Evolutionary conservation across 177 flowering plant genomes (phyloP).

Genomic region (Vitis hybrid): DNA sequence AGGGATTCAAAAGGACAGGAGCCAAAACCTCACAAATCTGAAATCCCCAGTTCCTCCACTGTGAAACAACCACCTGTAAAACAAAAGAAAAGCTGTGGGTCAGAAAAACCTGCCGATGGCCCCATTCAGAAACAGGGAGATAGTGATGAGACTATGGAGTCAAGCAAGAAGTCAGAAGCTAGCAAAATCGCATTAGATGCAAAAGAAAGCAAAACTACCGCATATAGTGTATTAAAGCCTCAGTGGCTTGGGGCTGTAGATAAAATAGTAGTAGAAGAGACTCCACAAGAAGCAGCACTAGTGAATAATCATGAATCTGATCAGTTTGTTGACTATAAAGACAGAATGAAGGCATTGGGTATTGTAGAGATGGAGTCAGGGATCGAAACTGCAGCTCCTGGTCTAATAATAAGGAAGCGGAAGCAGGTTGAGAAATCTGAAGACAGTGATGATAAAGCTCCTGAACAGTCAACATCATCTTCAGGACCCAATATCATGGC

Average conservation of each 20-base stretch:
- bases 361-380: conserved; percentile 26
- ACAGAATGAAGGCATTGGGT: conserved; percentile 54
- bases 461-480: conserved; percentile 34
- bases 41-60: conserved; percentile 18
- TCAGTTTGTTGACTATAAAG: conserved; percentile 83
- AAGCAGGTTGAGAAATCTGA: conserved; percentile 51
- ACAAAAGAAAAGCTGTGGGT: conserved; percentile 24
- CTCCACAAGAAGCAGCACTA: conserved; percentile 25
- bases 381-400: conserved; percentile 77
- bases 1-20: conserved; percentile 43
- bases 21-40: conserved; percentile 26
- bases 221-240: conserved; percentile 59
- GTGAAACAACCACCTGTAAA: conserved; percentile 29
- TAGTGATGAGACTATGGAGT: conserved; percentile 13
- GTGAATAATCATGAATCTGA: conserved; percentile 35
- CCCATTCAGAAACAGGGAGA: conserved; percentile 25
- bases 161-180: conserved; percentile 27
- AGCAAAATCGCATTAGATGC: conserved; percentile 21
- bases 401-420: conserved; percentile 83
- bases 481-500: conserved; percentile 43
- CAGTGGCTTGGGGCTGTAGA: conserved; percentile 92
- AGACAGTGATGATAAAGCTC: conserved; percentile 22
- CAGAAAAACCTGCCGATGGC: conserved; percentile 26
- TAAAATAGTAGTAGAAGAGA: conserved; percentile 37
- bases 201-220: conserved; percentile 33